A percentile compares a stretch with the other conserved stretches of the same genome.
phyloP scores from a whole-genome alignment of 1,139 yeast genomes.

The Saccharomyces hybrid region DNA sequence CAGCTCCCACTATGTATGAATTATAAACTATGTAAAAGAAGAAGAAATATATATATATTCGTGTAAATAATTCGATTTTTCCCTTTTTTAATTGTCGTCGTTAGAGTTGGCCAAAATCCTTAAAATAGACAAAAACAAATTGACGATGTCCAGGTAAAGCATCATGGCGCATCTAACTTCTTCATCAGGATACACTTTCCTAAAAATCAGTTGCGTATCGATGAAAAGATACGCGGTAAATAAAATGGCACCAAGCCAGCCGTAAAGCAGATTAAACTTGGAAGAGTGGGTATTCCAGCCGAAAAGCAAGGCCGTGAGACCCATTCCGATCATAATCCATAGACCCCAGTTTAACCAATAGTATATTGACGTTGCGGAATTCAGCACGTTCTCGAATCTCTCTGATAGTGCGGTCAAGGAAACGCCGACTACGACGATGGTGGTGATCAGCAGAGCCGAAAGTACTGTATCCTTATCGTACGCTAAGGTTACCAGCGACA shows the following conservation, averaged over 20 bases:
- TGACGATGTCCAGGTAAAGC: constrained; percentile 73
- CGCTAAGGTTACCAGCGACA: constrained; percentile 61
- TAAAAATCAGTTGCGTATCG: constrained; percentile 78
- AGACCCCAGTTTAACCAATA: constrained; percentile 46
- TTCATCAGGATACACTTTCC: constrained; percentile 77
- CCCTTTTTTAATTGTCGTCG: constrained; percentile 31
- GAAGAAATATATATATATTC: background rate
- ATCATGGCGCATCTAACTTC: constrained; percentile 73
- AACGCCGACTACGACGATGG: constrained; percentile 64
- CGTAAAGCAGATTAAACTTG: constrained; percentile 53
- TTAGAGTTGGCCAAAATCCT: constrained; percentile 52
- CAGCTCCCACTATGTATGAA: background rate
- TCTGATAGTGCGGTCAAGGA: constrained; percentile 75
- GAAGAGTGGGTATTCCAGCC: constrained; percentile 40
- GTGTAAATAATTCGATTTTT: background rate
- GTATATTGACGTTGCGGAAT: constrained; percentile 49
- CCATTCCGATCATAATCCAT: constrained; percentile 67
- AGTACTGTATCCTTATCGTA: constrained; percentile 59
- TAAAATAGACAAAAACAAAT: constrained; percentile 69
- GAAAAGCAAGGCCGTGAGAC: constrained; percentile 62
- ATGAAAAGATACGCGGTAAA: constrained; percentile 68
- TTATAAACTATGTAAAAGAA: background rate
- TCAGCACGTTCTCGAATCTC: constrained; percentile 69
- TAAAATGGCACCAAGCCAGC: constrained; percentile 65
- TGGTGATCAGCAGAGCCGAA: constrained; percentile 65